Percentiles rank a stretch among this genome's conserved stretches.
Evolutionary conservation across 169 alveolate genomes (phyloP).

Genomic region (Babesia gibsoni): DNA sequence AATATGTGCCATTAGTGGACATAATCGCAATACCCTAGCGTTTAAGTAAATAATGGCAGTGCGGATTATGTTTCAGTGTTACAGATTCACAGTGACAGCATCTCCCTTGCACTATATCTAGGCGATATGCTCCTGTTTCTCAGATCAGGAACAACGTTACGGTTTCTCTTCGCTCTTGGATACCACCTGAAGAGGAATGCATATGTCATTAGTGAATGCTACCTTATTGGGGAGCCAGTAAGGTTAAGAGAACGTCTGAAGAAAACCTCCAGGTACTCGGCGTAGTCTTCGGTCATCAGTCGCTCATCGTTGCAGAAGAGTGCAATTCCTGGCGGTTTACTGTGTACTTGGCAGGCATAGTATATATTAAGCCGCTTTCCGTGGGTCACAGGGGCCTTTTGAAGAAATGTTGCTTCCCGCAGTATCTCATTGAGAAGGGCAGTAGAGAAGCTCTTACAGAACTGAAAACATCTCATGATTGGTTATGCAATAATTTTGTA

Average conservation of each 20-base stretch:
- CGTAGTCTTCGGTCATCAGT: conserved; percentile 65
- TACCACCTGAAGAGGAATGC: conserved; percentile 22
- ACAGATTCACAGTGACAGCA: conserved; percentile 10
- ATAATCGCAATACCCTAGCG: too few species aligned
- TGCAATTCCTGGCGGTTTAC: conserved; percentile 74
- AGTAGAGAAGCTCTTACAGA: conserved; percentile 37
- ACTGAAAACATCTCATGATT: not conserved
- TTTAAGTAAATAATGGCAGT: not conserved
- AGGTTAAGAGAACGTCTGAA: conserved; percentile 64
- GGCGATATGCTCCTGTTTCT: not conserved
- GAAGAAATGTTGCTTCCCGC: conserved; percentile 69
- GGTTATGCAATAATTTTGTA: not conserved
- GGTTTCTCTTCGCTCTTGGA: conserved; percentile 55
- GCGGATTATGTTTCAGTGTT: not conserved
- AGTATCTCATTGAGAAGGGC: conserved; percentile 58
- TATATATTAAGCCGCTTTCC: conserved; percentile 71
- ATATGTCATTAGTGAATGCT: not conserved
- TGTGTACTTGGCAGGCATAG: conserved; percentile 72
- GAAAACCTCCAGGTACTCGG: conserved; percentile 71
- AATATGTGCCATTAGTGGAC: too few species aligned
- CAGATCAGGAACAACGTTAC: conserved; percentile 45
- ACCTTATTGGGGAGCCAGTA: conserved; percentile 71
- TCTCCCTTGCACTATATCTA: not conserved
- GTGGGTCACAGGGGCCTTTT: conserved; percentile 66
- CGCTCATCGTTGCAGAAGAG: conserved; percentile 72